These are phyloP conservation scores for Bipolaris gigantea DNA, from an alignment of 2,329 filamentous ascomycete genomes.

Conservation along the genomic window DNA sequence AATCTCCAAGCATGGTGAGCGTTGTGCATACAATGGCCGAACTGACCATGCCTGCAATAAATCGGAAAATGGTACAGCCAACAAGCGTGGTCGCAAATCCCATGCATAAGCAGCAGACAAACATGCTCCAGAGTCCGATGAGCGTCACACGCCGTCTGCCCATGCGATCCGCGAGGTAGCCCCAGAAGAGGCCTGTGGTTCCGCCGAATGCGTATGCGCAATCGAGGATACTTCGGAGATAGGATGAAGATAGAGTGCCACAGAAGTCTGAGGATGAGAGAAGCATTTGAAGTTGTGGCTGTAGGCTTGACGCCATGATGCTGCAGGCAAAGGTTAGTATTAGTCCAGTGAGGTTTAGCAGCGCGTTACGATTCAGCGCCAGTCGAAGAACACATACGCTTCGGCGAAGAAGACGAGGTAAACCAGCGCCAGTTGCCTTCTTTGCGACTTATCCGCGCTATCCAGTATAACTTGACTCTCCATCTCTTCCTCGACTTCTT, in stretches of 20 bases:
- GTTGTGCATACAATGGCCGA: conserved; percentile 51
- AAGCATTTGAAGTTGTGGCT: conserved; percentile 52
- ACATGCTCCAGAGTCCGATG: conserved; percentile 49
- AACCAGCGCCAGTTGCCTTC: conserved; percentile 47
- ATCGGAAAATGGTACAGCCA: conserved; percentile 49
- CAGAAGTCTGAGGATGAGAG: conserved; percentile 50
- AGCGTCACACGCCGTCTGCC: conserved; percentile 51
- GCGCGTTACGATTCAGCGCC: background rate
- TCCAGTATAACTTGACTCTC: conserved; percentile 25
- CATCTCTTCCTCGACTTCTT: conserved; percentile 34
- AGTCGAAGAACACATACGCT: conserved; percentile 38
- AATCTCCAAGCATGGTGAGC: conserved; percentile 53
- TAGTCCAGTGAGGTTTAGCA: background rate
- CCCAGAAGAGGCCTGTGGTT: conserved; percentile 51
- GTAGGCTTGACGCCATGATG: conserved; percentile 54
- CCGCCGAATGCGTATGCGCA: conserved; percentile 54
- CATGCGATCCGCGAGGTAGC: conserved; percentile 48
- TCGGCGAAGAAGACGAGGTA: conserved; percentile 54
- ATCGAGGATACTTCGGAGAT: conserved; percentile 52
- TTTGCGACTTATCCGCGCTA: conserved; percentile 25
- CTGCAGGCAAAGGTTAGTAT: conserved; percentile 22
- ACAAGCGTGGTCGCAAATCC: conserved; percentile 50
- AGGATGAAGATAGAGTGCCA: conserved; percentile 50
- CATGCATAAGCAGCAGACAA: conserved; percentile 51
- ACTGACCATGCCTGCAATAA: conserved; percentile 49